Evolutionary conservation across 2,329 filamentous ascomycete species (phyloP), one percentile per base, ranked within the genome.

Genomic region (Magnaporthiopsis rhizophila): DNA sequence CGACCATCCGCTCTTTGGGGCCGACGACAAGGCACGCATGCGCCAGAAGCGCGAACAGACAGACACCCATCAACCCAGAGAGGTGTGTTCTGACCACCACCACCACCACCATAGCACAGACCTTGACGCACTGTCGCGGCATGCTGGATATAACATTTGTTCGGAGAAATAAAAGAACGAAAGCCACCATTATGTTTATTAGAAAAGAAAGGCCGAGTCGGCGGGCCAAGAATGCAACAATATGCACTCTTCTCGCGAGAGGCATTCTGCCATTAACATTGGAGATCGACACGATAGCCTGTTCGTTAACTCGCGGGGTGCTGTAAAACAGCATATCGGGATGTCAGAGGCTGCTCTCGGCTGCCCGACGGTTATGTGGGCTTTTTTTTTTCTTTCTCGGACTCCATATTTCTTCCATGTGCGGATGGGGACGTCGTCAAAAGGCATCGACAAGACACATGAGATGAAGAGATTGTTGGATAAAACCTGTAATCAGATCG

Each of bases 1-100:
- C 59, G 59, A 61, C 59, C 24, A 38, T 61, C 30, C 59, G 32
- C 59, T 26, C 28, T 60, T 60, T n/a, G 59, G 59, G 59, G 28
- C 38, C 26, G 28, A 32, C 24, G 59, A 50, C 45, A 50, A 50
- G 15, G 21, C 15, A 13, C 4, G 45, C 45, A 50, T 50, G 45
- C 45, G 45, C 45, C 45, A 50, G 45, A 50, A 21, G 45, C 45
- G 45, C 45, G 45, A 50, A 50, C 45, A n/a, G 45, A n/a, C 45
- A 50, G 11, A 36, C 34, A 36, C 34, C 34, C 9, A 36, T 8
- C 34, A 12, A 11, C 32, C 45, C 4, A 50, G 8, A 50, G 45
- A 50, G 45, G 45, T n/a, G 45, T 21, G 21, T 50, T 50, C 45
- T 50, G 21, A n/a, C 45, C 45, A 50, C 18, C 18, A 21, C 45